These are phyloP conservation scores for Kwoniella sp. DNA, from an alignment of 768 basidiomycete genomes.

Conservation along the genomic window DNA sequence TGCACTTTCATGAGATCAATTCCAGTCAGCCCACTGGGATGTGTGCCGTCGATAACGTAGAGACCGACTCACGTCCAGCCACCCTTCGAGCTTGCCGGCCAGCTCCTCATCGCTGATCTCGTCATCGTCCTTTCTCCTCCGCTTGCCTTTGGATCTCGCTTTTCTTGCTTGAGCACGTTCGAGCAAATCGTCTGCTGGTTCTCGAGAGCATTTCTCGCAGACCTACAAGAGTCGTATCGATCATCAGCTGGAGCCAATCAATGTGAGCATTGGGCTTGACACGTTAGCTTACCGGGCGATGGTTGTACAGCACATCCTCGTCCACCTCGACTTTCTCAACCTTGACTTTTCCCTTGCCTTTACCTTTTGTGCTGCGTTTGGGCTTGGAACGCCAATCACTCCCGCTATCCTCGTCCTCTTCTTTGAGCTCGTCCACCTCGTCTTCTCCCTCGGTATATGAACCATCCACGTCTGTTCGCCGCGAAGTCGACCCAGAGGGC, in stretches of 20 bases:
- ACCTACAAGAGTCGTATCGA: constrained; percentile 21
- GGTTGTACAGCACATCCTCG: constrained; percentile 10
- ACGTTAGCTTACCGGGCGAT: constrained; percentile 11
- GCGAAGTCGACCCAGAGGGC: background rate
- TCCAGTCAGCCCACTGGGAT: background rate
- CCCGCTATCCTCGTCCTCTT: constrained; percentile 34
- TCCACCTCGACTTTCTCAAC: constrained; percentile 1
- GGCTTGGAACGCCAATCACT: constrained; percentile 19
- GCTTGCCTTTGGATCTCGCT: constrained; percentile 15
- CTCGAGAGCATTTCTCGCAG: constrained; percentile 44
- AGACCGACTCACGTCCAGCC: constrained; percentile 39
- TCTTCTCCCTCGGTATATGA: background rate
- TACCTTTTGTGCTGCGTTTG: constrained; percentile 8
- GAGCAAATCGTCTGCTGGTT: constrained; percentile 40
- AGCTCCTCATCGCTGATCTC: constrained; percentile 39
- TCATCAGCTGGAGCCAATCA: too few species aligned
- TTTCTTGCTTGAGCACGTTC: constrained; percentile 25
- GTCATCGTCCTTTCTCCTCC: constrained; percentile 33
- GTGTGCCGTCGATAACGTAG: background rate
- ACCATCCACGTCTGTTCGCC: background rate
- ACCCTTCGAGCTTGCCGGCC: constrained; percentile 35
- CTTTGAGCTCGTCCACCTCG: constrained; percentile 6
- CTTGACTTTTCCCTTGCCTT: constrained; percentile 13
- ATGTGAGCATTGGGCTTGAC: too few species aligned
- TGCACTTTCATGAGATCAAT: constrained; percentile 21